These are phyloP conservation scores for Volvox carteri DNA, from an alignment of 163 green algal genomes.

Conservation along the genomic window DNA sequence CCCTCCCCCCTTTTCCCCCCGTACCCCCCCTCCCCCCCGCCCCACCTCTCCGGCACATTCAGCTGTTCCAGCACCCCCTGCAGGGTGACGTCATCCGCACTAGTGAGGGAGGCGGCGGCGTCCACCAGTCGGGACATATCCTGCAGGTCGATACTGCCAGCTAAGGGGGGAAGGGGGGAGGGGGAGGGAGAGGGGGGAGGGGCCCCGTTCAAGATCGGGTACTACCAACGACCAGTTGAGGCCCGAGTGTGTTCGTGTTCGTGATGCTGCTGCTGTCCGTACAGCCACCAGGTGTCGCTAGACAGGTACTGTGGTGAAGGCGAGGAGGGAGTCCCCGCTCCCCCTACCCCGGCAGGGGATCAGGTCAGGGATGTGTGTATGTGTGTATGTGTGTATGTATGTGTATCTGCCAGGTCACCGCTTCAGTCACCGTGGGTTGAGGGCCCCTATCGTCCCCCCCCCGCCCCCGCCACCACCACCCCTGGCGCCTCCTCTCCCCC, in stretches of 20 bases:
- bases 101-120: slow-evolving; percentile 90
- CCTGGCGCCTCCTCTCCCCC: background rate
- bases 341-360: no score
- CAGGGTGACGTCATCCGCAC: slow-evolving; percentile 81
- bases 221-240: no score
- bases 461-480: no score
- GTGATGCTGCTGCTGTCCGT: no score
- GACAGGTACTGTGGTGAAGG: no score
- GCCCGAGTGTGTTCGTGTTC: no score
- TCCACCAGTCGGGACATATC: slow-evolving; percentile 92
- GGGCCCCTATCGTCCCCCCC: background rate
- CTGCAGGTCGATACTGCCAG: slow-evolving; percentile 84
- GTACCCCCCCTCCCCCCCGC: background rate
- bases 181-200: background rate
- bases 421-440: background rate
- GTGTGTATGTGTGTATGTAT: background rate
- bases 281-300: no score
- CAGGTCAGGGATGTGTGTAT: background rate
- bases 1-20: background rate
- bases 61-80: slow-evolving; percentile 91
- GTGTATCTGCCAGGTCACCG: background rate
- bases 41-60: slow-evolving; percentile 80
- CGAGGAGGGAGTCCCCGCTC: no score
- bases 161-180: background rate
- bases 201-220: background rate